A percentile compares a stretch with the other conserved stretches of the same genome.
Conservation (phyloP, 257 asterid genomes). For the Solanum ossicruentum region DNA sequence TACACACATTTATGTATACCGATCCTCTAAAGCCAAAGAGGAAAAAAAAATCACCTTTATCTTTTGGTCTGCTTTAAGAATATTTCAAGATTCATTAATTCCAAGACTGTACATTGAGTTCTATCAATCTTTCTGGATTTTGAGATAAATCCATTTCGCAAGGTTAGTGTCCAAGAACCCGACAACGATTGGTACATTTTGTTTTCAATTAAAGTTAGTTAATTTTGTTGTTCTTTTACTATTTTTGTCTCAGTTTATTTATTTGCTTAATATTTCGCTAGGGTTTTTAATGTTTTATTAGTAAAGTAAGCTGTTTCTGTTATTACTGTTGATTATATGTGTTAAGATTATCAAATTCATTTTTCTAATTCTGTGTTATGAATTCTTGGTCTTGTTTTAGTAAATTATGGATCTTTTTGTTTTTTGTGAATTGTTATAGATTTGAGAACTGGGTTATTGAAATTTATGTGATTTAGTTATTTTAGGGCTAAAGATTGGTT, state of each 20-base stretch:
- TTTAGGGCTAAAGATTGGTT: neutral
- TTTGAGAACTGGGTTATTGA: neutral
- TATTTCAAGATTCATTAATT: neutral
- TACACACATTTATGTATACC: neutral
- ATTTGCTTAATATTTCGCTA: neutral
- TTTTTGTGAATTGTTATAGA: neutral
- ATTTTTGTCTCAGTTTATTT: neutral
- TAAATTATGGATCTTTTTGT: too few species aligned
- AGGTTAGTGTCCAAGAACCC: neutral
- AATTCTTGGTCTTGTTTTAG: too few species aligned
- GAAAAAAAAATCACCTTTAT: neutral
- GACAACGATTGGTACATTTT: neutral
- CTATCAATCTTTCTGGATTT: neutral
- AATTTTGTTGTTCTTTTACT: neutral
- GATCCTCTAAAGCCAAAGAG: neutral
- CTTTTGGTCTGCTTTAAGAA: neutral
- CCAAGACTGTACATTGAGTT: neutral
- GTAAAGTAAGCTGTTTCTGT: neutral
- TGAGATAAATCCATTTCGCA: neutral
- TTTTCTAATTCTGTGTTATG: too few species aligned
- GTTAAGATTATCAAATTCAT: neutral
- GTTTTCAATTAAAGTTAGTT: neutral
- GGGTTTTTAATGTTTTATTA: neutral
- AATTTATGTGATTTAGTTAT: neutral
- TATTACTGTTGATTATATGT: neutral